Conservation (phyloP, 1,139 yeast genomes). For the Candida glucosophila region DNA sequence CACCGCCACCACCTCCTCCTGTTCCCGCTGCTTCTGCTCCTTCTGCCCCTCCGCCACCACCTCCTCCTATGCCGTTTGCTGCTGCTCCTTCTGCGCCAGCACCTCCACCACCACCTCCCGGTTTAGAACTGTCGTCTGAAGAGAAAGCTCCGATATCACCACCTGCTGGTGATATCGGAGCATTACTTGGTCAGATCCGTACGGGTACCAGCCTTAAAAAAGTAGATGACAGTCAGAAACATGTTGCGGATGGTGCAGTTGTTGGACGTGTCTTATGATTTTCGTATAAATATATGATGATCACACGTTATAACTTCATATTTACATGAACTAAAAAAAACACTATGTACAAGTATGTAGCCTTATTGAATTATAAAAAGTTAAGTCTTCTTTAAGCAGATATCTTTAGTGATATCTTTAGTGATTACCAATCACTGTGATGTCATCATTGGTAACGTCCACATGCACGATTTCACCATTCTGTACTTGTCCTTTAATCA, state of each 20-base stretch:
- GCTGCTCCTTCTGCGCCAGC: conserved; percentile 29
- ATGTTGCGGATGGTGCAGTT: conserved; percentile 33
- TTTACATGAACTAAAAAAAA: too few relatives aligned
- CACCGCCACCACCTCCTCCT: conserved; percentile 25
- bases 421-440: conserved; percentile 43
- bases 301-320: too few relatives aligned
- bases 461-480: conserved; percentile 57
- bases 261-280: conserved; percentile 44
- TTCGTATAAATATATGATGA: too few relatives aligned
- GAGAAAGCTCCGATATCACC: conserved; percentile 24
- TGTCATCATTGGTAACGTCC: conserved; percentile 15
- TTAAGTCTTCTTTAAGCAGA: too few relatives aligned
- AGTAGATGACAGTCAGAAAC: conserved; percentile 39
- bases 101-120: conserved; percentile 36
- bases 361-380: too few relatives aligned
- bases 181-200: conserved; percentile 49
- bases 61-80: conserved; percentile 19
- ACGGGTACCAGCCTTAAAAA: conserved; percentile 42
- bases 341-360: too few relatives aligned
- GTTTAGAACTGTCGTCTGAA: too few relatives aligned
- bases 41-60: conserved; percentile 15
- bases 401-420: too few relatives aligned
- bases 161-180: conserved; percentile 27
- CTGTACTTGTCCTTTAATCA: conserved; percentile 72
- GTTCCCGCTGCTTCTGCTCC: conserved; percentile 15